Evolutionary conservation across 2,329 filamentous ascomycete species (phyloP), one percentile per base, ranked within the genome.

Genomic region (Aspergillus carbonarius): DNA sequence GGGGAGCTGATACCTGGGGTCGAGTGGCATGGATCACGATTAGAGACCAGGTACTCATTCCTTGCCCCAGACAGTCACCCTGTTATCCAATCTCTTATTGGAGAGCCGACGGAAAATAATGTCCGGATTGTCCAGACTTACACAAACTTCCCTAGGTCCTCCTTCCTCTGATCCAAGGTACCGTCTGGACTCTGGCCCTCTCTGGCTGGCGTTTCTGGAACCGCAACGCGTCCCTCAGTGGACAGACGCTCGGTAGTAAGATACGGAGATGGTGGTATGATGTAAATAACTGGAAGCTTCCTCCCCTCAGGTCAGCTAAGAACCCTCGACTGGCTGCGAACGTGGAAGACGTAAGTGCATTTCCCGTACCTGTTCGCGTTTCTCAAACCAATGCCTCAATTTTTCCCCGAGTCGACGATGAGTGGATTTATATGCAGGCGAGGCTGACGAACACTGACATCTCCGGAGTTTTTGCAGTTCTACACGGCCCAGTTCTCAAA

Each of bases 151-250:
- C 30, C 32, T 48, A 96, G 89, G 81, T 97, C 59, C 76, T 96
- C 70, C 87, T 98, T 78, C 93, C 93, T 44, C 81, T 99, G 54
- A 81, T 90, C 4, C 95, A 98, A 77, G 95, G 95, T 48, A 82
- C 93, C 47, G 74, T 95, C n/a, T 97, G 93, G 84, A 95, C 93
- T 60, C 82, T 98, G 39, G 83, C 88, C 13, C 83, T 96, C 55
- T 86, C 86, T 65, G 95, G 93, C 57, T 98, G 93, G 93, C 87
- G 92, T 70, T 84, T 90, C 73, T 96, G 90, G 90, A 97, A 98
- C 75, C 83, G 85, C 60, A 89, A 84, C 59, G 88, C 91, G 13
- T 87, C 88, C 70, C 82, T 96, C 65, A 87, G 86, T 62, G 95
- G 95, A 8, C 86, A 85, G 66, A 88, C 86, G 25, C 79, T 90